Base-by-base conservation (phyloP, 2,329 filamentous ascomycete genomes). In the Davidsoniella neocaledoniae region DNA sequence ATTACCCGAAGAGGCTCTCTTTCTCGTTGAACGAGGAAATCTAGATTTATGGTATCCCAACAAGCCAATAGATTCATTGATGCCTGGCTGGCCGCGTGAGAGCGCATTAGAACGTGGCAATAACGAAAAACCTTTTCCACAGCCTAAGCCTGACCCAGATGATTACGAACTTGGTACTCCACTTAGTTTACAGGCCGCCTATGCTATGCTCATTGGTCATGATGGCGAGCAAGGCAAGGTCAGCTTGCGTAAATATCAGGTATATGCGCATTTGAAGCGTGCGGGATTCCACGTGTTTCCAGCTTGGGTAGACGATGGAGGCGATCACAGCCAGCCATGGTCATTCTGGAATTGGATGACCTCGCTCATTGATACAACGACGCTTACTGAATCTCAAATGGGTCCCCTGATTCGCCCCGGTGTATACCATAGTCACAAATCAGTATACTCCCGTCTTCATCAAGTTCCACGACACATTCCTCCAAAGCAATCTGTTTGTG, bases 1-100 rank as follows among this genome's bases (percentile, higher is more conserved):
- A 46, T 63, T 94, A 38, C 90, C 90, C 0, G 91, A 98, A 61
- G 91, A 98, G 64, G 85, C 87, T 5, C 70, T 98, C 48, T 95
- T 87, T 59, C 64, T 95, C 55, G 71, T 96, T 7, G 91, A 98
- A 67, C 71, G 91, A 58, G 91, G 90, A 0, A 87, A 77, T 43
- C 59, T 96, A 58, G 86, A 96, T 63, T 73, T 95, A 39, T 81
- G 87, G 70, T 95, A 86, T 85, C 86, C 86, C 2, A 64, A 67
- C 42, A 63, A 64, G 50, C 60, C 65, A n/a, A 63, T 79, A 9
- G 68, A 67, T 40, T 69, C 72, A 36, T 59, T 74, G 2, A 63
- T 75, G 42, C 66, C 70, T 2, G 57, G 52, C 5, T 53, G 52
- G 41, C 43, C 51, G 19, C 41, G 41, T 7, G 57, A 60, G 4